Percentiles rank a stretch among this genome's conserved stretches.
These are phyloP conservation scores for Isabelozyma heimii DNA, from an alignment of 805 yeast genomes.

Conservation along the genomic window DNA sequence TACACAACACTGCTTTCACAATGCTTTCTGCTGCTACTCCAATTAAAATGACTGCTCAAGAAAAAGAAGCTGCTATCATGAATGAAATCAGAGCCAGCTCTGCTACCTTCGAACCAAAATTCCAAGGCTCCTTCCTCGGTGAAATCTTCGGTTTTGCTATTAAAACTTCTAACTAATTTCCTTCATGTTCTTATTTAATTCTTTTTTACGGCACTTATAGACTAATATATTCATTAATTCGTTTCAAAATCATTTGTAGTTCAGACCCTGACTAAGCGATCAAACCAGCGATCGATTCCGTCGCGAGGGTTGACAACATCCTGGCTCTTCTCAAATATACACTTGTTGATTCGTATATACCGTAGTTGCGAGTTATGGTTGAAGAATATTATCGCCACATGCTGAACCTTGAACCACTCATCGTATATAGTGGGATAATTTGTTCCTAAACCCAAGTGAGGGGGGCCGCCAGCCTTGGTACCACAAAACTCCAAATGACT, in stretches of 20 bases:
- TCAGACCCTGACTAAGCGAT: slow-evolving; percentile 26
- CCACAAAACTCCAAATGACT: slow-evolving; percentile 46
- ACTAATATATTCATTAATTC: neutral
- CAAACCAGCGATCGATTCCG: slow-evolving; percentile 49
- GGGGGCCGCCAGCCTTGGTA: slow-evolving; percentile 49
- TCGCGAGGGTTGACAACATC: slow-evolving; percentile 37
- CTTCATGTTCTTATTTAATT: neutral
- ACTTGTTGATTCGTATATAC: slow-evolving; percentile 48
- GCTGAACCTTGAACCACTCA: slow-evolving; percentile 56
- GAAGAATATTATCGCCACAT: slow-evolving; percentile 44
- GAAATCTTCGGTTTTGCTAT: slow-evolving; percentile 36
- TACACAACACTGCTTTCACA: neutral
- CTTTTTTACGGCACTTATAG: neutral
- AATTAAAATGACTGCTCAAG: slow-evolving; percentile 32
- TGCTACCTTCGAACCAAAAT: slow-evolving; percentile 36
- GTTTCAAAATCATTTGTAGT: neutral
- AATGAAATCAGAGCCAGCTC: slow-evolving; percentile 37
- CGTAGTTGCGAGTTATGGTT: slow-evolving; percentile 22
- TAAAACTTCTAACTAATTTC: slow-evolving; percentile 7
- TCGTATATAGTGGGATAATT: slow-evolving; percentile 53
- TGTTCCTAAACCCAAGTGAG: slow-evolving; percentile 53
- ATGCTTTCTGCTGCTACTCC: slow-evolving; percentile 1
- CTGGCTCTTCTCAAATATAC: slow-evolving; percentile 43
- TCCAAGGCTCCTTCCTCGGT: slow-evolving; percentile 41
- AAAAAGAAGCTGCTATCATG: slow-evolving; percentile 47